phyloP scores from a whole-genome alignment of 441 rosid genomes.

The Populus hybrid region DNA sequence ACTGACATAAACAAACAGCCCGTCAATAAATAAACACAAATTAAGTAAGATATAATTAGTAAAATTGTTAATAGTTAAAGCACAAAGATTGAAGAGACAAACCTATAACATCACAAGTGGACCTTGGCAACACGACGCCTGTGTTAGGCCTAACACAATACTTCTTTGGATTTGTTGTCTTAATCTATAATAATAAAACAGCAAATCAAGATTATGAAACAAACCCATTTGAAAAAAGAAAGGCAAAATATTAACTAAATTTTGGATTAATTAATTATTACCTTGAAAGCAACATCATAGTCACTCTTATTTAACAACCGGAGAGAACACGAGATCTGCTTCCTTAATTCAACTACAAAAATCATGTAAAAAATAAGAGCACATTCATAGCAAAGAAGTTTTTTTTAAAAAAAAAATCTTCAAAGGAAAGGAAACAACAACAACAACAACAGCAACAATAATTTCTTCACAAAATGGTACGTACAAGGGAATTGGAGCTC shows the following conservation, averaged over 20 bases:
- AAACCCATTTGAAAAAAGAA: background rate
- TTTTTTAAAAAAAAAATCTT: background rate
- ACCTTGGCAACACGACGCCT: conserved; percentile 64
- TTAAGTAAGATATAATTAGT: background rate
- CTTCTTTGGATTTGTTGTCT: conserved; percentile 84
- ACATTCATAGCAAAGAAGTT: conserved; percentile 1
- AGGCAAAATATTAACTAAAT: background rate
- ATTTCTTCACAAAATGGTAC: conserved; percentile 6
- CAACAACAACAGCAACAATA: background rate
- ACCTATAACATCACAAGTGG: conserved; percentile 72
- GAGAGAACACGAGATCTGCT: conserved; percentile 82
- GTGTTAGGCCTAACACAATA: conserved; percentile 81
- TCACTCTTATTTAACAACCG: conserved; percentile 63
- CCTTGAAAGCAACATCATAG: conserved; percentile 72
- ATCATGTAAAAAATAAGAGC: conserved; percentile 1
- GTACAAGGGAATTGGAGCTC: conserved; percentile 80
- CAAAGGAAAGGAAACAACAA: too few relatives aligned
- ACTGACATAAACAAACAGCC: conserved; percentile 32
- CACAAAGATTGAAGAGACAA: background rate
- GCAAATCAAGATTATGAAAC: background rate
- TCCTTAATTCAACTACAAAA: conserved; percentile 65
- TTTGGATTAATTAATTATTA: conserved; percentile 6
- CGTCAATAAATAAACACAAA: background rate
- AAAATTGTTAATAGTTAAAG: background rate
- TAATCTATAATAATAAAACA: conserved; percentile 41